Evolutionary conservation across 495 filamentous ascomycete species (phyloP), one percentile per base, ranked within the genome.

Genomic region (Hypoxylon lienhwacheense): DNA sequence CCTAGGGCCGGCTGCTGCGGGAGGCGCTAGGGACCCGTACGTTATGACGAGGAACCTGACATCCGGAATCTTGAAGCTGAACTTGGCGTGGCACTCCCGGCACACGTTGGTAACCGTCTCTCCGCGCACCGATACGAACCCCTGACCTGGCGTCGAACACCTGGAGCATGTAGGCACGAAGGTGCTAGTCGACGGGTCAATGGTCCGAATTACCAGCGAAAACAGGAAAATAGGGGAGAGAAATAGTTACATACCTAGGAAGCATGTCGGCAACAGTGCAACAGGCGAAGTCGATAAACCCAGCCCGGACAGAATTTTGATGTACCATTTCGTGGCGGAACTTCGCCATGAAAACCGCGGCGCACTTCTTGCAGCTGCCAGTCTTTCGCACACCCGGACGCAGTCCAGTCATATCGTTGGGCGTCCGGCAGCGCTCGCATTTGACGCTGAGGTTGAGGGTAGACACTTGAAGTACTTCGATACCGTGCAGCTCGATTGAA

Each of bases 351-450:
- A 91, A 79, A 0, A 76, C 59, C 51, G 78, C 81, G 6, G 87
- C 83, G 64, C 90, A 96, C 64, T 95, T 95, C 46, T 79, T 85
- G 77, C 91, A 96, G 31, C 75, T 73, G 28, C 66, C 63, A 0
- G 67, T 33, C 51, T 77, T 79, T 41, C 70, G 64, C 11, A 58
- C 41, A 21, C 66, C 70, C 43, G 70, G 63, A 12, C 78, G 81
- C 8, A 97, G 72, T 21, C 83, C 84, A 31, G 79, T 81, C 14
- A 91, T 70, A 52, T 95, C 90, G 66, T 83, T 83, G 2, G 77
- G 64, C 29, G 86, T 86, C 67, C 89, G 93, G 76, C 91, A 97
- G 29, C 90, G 81, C 24, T 85, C 83, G 70, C 91, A 97, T 64
- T 91, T 92, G 43, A 93, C 70, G 0, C 79, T 86, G 47, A 95